Percentiles rank a stretch among this genome's conserved stretches.
phyloP scores from a whole-genome alignment of 768 basidiomycete species.

The Tricholoma sp. region DNA sequence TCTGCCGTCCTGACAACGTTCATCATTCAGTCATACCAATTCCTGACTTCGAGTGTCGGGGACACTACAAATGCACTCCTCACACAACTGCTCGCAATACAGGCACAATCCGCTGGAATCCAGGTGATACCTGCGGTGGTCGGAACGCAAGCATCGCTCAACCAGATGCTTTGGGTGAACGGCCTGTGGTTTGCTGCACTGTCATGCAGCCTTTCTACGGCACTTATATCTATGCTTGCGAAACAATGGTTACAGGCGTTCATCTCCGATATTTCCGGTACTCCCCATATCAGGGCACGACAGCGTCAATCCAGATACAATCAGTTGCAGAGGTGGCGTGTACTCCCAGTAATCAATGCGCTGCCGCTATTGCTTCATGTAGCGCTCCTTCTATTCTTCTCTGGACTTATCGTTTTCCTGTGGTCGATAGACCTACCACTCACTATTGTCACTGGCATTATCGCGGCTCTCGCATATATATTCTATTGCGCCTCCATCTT shows the following conservation, averaged over 20 bases:
- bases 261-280: conserved; percentile 27
- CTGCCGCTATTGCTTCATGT: conserved; percentile 36
- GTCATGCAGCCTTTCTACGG: conserved; percentile 35
- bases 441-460: conserved; percentile 27
- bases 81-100: conserved; percentile 21
- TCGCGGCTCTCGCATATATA: conserved; percentile 29
- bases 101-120: conserved; percentile 13
- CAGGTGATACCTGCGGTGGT: not conserved
- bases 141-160: conserved; percentile 8
- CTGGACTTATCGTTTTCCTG: conserved; percentile 35
- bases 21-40: conserved; percentile 37
- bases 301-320: conserved; percentile 32
- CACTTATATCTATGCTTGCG: conserved; percentile 39
- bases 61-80: conserved; percentile 33
- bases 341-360: conserved; percentile 32
- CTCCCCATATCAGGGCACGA: conserved; percentile 31
- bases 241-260: conserved; percentile 41
- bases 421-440: conserved; percentile 31
- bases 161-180: conserved; percentile 34
- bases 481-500: conserved; percentile 35
- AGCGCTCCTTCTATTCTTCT: conserved; percentile 37
- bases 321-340: conserved; percentile 33
- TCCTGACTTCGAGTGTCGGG: conserved; percentile 26
- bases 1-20: conserved; percentile 40
- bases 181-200: conserved; percentile 43